Conservation (phyloP, 352 stramenopile species). For the Phytopythium helicoides region DNA sequence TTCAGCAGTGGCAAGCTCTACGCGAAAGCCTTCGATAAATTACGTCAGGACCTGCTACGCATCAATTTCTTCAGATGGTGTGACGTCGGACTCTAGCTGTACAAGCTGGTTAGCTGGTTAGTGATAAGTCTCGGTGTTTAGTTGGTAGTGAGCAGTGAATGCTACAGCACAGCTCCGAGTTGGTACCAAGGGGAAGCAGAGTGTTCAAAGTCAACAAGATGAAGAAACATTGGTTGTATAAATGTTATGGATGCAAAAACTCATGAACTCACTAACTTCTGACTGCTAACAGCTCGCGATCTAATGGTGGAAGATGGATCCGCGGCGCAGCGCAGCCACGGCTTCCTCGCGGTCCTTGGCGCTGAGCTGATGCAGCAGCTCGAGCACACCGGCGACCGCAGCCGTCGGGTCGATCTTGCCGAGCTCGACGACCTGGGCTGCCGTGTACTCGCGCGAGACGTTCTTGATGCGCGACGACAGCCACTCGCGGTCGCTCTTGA, state of each 20-base stretch:
- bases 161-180: too few species aligned
- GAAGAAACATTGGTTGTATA: too few species aligned
- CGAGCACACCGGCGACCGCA: conserved; percentile 78
- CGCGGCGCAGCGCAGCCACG: conserved; percentile 68
- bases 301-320: conserved; percentile 86
- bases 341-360: conserved; percentile 86
- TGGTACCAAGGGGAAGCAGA: too few species aligned
- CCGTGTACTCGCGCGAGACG: conserved; percentile 67
- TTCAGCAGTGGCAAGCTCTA: neutral
- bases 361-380: conserved; percentile 80
- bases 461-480: conserved; percentile 54
- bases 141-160: too few species aligned
- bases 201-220: too few species aligned
- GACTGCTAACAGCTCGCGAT: neutral
- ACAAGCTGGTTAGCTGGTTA: conserved; percentile 57
- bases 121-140: too few species aligned
- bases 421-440: conserved; percentile 73
- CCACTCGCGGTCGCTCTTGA: conserved; percentile 78
- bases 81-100: conserved; percentile 35
- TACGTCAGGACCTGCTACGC: neutral
- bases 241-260: neutral
- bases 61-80: conserved; percentile 4
- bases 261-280: conserved; percentile 1
- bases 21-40: neutral
- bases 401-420: conserved; percentile 79